Base-by-base conservation (phyloP, 441 rosid genomes). In the Euphorbia corollata region DNA sequence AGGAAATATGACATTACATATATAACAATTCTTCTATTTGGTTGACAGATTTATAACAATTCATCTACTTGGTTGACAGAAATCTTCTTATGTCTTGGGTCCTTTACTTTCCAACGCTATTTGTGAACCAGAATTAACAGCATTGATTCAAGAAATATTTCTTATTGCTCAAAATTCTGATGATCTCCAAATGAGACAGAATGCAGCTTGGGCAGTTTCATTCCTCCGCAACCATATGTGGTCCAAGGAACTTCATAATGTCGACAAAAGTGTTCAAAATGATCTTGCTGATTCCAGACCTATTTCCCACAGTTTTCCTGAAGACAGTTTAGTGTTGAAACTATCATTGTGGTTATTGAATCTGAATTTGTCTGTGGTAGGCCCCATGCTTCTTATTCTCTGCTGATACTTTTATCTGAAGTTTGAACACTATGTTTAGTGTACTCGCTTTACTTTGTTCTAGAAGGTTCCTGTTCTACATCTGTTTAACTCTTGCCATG, bases 191-290 rank as follows among this genome's bases (percentile, higher is more conserved):
- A 78, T 84, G 77, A 89, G 86, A 76, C 87, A 84, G 47, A 85
- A 79, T 80, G 96, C 97, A 56, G 87, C 97, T 20, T 93, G 99
- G 99, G 87, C 91, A 48, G 76, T 87, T 71, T 85, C 96, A 65
- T 73, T 93, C 78, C 95, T 93, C 61, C 81, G 89, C 77, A 69
- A 80, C 77, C 73, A 73, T 73, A 62, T 91, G 73, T 86, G 90
- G 87, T 86, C 90, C 45, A 63, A 70, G 78, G 88, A 86, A 75
- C 68, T 65, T 63, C 61, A 34, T 53, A 78, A 72, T 64, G 60
- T 64, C 69, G 77, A 73, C 54, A 79, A 66, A 53, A 68, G 63
- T 22, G 53, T 19, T 72, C 81, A 74, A 30, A 64, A 75, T 64
- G 80, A 77, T 70, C 71, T 36, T 68, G 61, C 78, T 63, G 85